Conservation (phyloP, 2,329 filamentous ascomycete species). For the Fusarium paranaense region DNA sequence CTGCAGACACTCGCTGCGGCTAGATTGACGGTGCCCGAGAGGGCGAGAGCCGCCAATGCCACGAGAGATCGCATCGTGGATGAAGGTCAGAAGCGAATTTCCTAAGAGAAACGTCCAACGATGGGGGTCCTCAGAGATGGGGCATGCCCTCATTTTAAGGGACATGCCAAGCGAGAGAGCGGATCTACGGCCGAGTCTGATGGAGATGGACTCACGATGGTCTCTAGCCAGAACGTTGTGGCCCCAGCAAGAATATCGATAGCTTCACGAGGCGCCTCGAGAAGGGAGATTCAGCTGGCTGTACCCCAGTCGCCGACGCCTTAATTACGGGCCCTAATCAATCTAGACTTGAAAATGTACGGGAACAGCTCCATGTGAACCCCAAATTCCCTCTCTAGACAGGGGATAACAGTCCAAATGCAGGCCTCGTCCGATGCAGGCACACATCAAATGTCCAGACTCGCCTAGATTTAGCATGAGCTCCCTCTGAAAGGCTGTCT, state of each 20-base stretch:
- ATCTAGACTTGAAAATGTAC: not conserved
- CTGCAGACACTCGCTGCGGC: not conserved
- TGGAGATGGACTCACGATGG: not conserved
- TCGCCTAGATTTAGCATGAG: not conserved
- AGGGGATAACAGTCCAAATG: not conserved
- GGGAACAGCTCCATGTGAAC: not conserved
- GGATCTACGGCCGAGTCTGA: not conserved
- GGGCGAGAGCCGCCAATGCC: slow-evolving; percentile 14
- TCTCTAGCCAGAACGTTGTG: not conserved
- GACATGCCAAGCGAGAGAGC: not conserved
- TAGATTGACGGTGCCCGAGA: not conserved
- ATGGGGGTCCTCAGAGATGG: not conserved
- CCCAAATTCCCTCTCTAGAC: not conserved
- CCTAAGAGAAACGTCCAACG: not conserved
- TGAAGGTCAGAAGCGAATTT: not conserved
- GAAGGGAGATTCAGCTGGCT: not conserved
- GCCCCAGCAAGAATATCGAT: not conserved
- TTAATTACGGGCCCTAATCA: not conserved
- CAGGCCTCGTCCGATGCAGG: not conserved
- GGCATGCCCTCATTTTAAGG: not conserved
- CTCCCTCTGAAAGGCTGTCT: not conserved
- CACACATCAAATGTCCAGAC: not conserved
- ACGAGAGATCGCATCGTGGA: slow-evolving; percentile 16
- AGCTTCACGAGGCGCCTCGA: not conserved
- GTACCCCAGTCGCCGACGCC: not conserved